Percentiles rank a stretch among this genome's conserved stretches.
Conservation (phyloP, 202 grass and related monocot species). For the Tripidium arundinaceum region DNA sequence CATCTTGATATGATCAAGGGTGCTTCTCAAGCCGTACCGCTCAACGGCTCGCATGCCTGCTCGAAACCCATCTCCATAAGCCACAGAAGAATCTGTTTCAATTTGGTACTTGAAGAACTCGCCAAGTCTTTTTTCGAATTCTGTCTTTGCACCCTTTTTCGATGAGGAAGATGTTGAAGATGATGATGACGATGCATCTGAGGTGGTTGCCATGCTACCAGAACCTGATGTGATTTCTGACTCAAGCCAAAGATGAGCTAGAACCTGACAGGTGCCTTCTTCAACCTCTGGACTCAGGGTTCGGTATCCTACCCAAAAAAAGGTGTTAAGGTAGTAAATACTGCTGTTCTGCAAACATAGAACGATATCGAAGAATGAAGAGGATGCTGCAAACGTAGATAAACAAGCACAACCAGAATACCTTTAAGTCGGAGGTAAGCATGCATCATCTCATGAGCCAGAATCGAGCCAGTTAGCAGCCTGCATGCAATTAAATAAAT, state of each 20-base stretch:
- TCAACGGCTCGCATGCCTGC: conserved; percentile 65
- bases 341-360: not conserved
- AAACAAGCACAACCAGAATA: conserved; percentile 33
- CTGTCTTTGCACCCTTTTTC: conserved; percentile 68
- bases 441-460: conserved; percentile 99
- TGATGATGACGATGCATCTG: conserved; percentile 48
- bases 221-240: conserved; percentile 78
- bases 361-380: not conserved
- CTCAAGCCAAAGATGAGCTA: conserved; percentile 89
- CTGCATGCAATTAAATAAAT: conserved; percentile 40
- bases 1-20: conserved; percentile 80
- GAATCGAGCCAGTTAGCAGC: conserved; percentile 84
- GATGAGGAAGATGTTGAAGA: conserved; percentile 45
- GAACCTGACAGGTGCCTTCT: conserved; percentile 97
- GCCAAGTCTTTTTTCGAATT: conserved; percentile 82
- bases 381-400: conserved; percentile 24
- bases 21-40: conserved; percentile 66
- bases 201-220: conserved; percentile 44
- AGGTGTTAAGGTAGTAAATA: not conserved
- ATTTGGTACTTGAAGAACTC: conserved; percentile 92
- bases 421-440: conserved; percentile 96
- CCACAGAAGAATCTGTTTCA: conserved; percentile 65
- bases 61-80: conserved; percentile 90
- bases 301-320: conserved; percentile 55
- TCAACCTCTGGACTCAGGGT: conserved; percentile 65